These are phyloP conservation scores for Asparagopsis taxiformis DNA, from an alignment of 31 red algal genomes.

Conservation along the genomic window DNA sequence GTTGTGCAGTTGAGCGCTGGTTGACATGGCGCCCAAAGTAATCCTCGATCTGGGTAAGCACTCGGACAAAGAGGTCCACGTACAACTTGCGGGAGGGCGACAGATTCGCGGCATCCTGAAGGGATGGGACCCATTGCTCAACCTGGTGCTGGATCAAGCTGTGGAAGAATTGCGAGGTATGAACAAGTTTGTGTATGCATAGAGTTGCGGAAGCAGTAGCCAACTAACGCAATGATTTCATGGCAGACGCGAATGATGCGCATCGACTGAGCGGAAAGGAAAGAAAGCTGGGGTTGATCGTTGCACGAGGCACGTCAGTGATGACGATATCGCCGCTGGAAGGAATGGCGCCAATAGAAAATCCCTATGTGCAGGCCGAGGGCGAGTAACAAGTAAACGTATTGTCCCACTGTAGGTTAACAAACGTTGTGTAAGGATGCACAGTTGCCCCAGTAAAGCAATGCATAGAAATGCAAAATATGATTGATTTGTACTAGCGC, in stretches of 20 bases:
- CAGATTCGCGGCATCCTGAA: constrained; percentile 84
- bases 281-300: constrained; percentile 77
- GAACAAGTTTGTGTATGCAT: no score
- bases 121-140: constrained; percentile 94
- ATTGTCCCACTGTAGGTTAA: no score
- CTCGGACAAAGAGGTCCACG: constrained; percentile 63
- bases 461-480: no score
- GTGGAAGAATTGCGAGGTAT: constrained; percentile 85
- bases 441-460: no score
- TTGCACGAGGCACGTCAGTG: constrained; percentile 85
- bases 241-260: constrained; percentile 65
- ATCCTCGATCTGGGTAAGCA: constrained; percentile 80
- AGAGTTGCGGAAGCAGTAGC: no score
- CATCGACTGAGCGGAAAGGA: constrained; percentile 59
- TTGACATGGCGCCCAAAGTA: constrained; percentile 36
- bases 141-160: constrained; percentile 92
- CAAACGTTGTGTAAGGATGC: no score
- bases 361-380: constrained; percentile 51
- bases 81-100: constrained; percentile 80
- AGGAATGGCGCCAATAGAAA: constrained; percentile 63
- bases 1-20: no score
- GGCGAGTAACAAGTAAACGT: neutral
- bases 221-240: no score
- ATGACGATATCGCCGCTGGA: constrained; percentile 83
- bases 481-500: no score